Percentiles rank a stretch among this genome's conserved stretches.
Evolutionary conservation across 768 basidiomycete species (phyloP).

Genomic region (Serendipita vermifera): DNA sequence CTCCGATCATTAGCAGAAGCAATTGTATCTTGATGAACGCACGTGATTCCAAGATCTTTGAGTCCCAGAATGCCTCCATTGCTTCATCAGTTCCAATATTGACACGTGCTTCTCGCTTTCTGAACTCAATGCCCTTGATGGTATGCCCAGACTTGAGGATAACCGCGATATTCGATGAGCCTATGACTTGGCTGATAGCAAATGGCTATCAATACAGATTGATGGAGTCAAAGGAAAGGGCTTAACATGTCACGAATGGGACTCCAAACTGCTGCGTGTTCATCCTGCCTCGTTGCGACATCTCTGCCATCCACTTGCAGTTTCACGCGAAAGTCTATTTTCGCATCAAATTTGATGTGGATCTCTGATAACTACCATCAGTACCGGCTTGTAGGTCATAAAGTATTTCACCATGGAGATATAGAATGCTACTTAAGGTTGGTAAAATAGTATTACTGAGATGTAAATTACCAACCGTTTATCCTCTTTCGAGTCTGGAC

Average conservation of each 20-base stretch:
- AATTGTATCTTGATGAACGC: neutral
- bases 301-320: neutral
- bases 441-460: too few species aligned
- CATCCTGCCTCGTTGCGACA: neutral
- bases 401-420: too few species aligned
- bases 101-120: neutral
- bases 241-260: neutral
- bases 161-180: neutral
- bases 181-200: neutral
- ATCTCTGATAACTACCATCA: too few species aligned
- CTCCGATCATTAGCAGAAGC: neutral
- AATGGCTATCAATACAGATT: neutral
- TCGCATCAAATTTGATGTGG: too few species aligned
- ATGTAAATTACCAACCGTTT: too few species aligned
- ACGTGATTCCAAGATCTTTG: too few species aligned
- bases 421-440: too few species aligned
- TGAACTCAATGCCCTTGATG: neutral
- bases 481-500: too few species aligned
- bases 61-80: too few species aligned
- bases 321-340: neutral
- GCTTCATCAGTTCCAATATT: neutral
- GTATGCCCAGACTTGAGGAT: neutral
- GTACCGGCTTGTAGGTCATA: too few species aligned
- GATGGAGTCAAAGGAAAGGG: neutral
- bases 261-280: neutral